Base-by-base conservation (phyloP, 495 filamentous ascomycete species). In the Neurospora sp. region DNA sequence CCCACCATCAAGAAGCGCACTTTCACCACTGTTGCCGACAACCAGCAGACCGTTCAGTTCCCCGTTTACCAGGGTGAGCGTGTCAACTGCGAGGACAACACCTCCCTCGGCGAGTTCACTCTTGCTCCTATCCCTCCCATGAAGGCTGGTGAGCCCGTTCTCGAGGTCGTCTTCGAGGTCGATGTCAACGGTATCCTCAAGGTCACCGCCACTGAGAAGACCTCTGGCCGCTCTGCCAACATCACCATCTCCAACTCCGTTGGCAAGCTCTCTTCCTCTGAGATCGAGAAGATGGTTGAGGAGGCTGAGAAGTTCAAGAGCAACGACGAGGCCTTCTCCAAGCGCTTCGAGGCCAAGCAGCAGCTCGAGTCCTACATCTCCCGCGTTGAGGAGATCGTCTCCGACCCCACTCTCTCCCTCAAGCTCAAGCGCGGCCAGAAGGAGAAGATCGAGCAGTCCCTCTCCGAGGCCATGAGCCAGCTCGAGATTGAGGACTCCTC, bases 131-230 rank as follows among this genome's bases (percentile, higher is more conserved):
- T 98, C 76, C 96, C 96, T 71, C 87, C 94, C 89, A 97, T 97
- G 94, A 94, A 94, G 83, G 96, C 96, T 85, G 96, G 96, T 79
- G 96, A 99, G 82, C 93, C 96, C 77, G 95, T 97, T 77, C 90
- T 99, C 36, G 96, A 99, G 84, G 93, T 95, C 78, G 94, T 98
- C 81, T 98, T 99, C 85, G 96, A 99, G 86, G 96, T 99, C 81
- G 96, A 99, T 77, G 96, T 98, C 88, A 99, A 99, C 86, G 96
- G 96, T 91, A 98, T 99, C 83, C 91, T 99, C 80, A 99, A 99
- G 90, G 96, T 99, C 78, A 99, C 96, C 76, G 96, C 96, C 76
- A 97, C 94, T 45, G 96, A 99, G 88, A 99, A 99, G 92, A 94
- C 94, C 76, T 98, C 96, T 66, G 96, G 96, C 77, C 93, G 96